Base-by-base conservation (phyloP, 1,284 basidiomycete genomes). In the Cutaneotrichosporon sp. region DNA sequence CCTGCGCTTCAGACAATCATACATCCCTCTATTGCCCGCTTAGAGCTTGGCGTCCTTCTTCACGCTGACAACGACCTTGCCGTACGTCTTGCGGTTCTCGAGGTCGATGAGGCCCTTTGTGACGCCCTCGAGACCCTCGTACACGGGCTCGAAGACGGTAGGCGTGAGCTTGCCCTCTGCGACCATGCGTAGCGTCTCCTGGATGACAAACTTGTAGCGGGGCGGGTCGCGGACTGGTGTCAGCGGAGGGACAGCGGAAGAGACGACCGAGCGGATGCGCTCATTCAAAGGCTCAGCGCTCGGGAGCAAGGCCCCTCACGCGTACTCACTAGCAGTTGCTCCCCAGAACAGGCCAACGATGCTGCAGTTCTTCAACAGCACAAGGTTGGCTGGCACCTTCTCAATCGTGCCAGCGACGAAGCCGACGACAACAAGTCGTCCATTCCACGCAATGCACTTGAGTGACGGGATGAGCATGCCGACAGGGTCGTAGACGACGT, bases 371-470 rank as follows among this genome's bases (percentile, higher is more conserved):
- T 96, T 96, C 36, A 96, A 83, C 10, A 97, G 83, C 4, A 96
- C 86, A 32, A 97, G 81, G 77, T 97, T 96, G 73, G 92, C 86
- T 0, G 93, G 90, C 58, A 91, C 90, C 81, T 93, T 93, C 78
- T 98, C 95, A 67, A 98, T 97, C 9, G 82, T 80, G 11, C 94
- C 92, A 11, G 87, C 89, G 8, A 91, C 92, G 80, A 97, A 95
- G 18, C 96, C 96, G 60, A 99, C 89, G 31, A 98, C 90, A 22
- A 98, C 75, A 4, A 91, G 88, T 14, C 96, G 86, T 2, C 93
- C 92, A 79, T 96, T 96, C 89, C 93, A 97, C 1, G 90, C 91
- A 64, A 96, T 92, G 76, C 92, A 95, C 78, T 96, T 96, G 65
- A 97, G 76, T 34, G 73, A 70, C 5, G 70, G 67, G 22, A 76